These are phyloP conservation scores for Talaromyces sp. DNA, from an alignment of 2,329 filamentous ascomycete genomes.

Conservation along the genomic window DNA sequence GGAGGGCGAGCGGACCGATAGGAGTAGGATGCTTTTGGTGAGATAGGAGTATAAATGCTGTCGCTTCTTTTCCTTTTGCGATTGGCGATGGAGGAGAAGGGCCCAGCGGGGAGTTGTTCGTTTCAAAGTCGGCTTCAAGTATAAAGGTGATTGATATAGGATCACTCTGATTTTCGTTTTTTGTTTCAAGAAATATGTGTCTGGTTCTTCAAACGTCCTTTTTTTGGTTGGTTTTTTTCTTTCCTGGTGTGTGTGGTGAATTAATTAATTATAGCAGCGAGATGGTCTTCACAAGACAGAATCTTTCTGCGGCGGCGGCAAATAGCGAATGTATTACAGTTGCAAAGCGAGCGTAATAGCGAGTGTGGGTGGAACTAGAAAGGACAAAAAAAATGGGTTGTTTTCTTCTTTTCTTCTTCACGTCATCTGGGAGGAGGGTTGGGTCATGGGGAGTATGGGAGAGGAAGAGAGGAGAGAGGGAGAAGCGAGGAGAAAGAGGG, in stretches of 20 bases:
- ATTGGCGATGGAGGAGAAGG: not conserved
- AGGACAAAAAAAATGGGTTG: conserved; percentile 5
- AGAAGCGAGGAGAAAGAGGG: conserved; percentile 9
- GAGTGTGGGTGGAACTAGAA: conserved; percentile 12
- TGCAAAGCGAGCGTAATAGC: conserved; percentile 15
- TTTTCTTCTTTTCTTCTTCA: conserved; percentile 11
- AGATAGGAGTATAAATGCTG: not conserved
- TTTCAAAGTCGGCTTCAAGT: not conserved
- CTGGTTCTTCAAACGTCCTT: not conserved
- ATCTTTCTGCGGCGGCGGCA: conserved; percentile 2
- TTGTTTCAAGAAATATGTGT: not conserved
- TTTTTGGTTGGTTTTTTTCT: not conserved
- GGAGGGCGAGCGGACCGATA: not conserved
- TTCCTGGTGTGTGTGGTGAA: not conserved
- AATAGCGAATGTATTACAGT: conserved; percentile 13
- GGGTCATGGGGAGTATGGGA: not conserved
- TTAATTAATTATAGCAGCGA: conserved; percentile 1
- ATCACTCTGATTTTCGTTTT: not conserved
- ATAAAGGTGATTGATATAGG: not conserved
- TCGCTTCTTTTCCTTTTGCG: not conserved
- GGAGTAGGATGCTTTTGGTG: not conserved
- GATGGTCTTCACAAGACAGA: not conserved
- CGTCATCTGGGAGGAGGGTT: conserved; percentile 9
- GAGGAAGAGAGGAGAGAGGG: not conserved
- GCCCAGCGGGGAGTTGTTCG: not conserved